Percentiles rank a stretch among this genome's conserved stretches.
phyloP scores from a whole-genome alignment of 139 green algal species.

The Chlamydomonas sphaeroides region DNA sequence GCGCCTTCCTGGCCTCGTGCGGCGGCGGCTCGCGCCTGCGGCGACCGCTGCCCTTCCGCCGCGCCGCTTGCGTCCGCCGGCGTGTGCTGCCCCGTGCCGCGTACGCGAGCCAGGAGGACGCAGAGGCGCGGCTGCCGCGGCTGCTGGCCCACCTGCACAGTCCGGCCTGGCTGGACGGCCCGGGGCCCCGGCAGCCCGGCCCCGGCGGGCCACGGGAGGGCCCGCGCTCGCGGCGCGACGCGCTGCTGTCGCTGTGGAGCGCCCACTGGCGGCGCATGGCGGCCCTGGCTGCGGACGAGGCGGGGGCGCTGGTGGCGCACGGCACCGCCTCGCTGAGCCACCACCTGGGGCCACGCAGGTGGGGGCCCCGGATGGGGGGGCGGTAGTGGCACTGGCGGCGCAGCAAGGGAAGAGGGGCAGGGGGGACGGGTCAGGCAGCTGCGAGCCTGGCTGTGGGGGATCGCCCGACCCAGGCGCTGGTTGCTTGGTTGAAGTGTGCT shows the following conservation, averaged over 20 bases:
- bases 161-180: background rate
- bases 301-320: background rate
- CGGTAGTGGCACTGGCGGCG: too few species aligned
- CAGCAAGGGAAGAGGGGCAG: too few species aligned
- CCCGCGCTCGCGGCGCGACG: background rate
- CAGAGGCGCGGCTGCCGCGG: too few species aligned
- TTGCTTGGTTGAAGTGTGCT: background rate
- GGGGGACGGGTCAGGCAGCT: too few species aligned
- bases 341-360: slow-evolving; percentile 4
- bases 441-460: too few species aligned
- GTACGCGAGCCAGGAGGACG: background rate
- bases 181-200: background rate
- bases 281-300: background rate
- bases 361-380: background rate
- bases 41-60: background rate
- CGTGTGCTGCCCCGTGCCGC: background rate
- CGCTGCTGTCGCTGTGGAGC: background rate
- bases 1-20: background rate
- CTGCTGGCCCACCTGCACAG: too few species aligned
- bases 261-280: background rate
- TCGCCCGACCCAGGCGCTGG: too few species aligned
- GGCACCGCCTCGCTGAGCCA: background rate
- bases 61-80: background rate
- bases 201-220: background rate
- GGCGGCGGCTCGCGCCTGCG: background rate